Percentiles rank a stretch among this genome's conserved stretches.
Conservation (phyloP, 495 filamentous ascomycete genomes). For the Tuber indicum region DNA sequence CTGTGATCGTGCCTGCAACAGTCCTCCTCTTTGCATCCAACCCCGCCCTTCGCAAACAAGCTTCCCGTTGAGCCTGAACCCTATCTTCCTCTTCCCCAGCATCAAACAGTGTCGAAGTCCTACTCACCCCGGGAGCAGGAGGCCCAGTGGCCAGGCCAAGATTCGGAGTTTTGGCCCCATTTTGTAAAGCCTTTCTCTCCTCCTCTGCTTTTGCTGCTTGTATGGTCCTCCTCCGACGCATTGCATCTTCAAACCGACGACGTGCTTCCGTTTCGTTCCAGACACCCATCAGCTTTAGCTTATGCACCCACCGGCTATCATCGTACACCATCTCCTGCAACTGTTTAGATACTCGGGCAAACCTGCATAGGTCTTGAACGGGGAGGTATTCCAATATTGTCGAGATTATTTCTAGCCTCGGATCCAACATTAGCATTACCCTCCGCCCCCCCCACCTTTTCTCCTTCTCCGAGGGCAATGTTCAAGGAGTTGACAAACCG, state of each 20-base stretch:
- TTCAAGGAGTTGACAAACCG: neutral
- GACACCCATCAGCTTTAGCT: conserved; percentile 73
- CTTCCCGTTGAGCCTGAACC: conserved; percentile 17
- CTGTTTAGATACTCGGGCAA: conserved; percentile 79
- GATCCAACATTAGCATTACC: neutral
- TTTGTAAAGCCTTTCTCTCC: conserved; percentile 23
- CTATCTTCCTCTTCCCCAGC: conserved; percentile 40
- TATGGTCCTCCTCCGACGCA: conserved; percentile 60
- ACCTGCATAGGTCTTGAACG: conserved; percentile 71
- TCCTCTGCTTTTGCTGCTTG: conserved; percentile 52
- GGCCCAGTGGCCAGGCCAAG: neutral
- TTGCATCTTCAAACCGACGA: conserved; percentile 64
- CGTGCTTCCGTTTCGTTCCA: conserved; percentile 91
- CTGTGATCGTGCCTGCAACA: conserved; percentile 22
- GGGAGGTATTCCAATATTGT: conserved; percentile 84
- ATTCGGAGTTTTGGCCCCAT: neutral
- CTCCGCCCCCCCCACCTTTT: neutral
- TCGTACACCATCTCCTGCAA: conserved; percentile 99
- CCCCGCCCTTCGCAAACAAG: conserved; percentile 17
- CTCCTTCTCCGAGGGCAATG: neutral
- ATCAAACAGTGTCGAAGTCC: conserved; percentile 61
- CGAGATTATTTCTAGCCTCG: conserved; percentile 68
- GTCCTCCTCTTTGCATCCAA: neutral
- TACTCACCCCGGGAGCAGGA: conserved; percentile 28
- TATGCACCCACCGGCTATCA: conserved; percentile 88